A percentile compares a stretch with the other conserved stretches of the same genome.
phyloP scores from a whole-genome alignment of 208 protist genomes.

The Borovskyia barvae region DNA sequence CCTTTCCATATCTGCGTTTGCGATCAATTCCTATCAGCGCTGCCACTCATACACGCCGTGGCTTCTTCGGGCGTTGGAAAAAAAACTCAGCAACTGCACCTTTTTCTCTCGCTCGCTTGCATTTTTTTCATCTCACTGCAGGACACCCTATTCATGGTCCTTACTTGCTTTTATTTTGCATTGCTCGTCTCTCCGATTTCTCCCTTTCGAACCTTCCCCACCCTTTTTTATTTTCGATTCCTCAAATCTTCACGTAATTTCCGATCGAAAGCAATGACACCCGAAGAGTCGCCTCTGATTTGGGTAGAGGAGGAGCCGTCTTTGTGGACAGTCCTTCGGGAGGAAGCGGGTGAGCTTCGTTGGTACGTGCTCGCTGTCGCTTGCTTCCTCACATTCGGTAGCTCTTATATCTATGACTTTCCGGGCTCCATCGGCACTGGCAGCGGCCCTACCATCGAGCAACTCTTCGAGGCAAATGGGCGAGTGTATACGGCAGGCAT shows the following conservation, averaged over 20 bases:
- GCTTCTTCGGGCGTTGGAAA: too few species aligned
- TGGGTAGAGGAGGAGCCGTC: background rate
- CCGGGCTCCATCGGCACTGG: slow-evolving; percentile 75
- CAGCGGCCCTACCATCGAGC: slow-evolving; percentile 55
- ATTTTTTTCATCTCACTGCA: background rate
- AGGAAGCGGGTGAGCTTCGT: slow-evolving; percentile 65
- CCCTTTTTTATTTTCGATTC: background rate
- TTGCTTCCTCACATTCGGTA: slow-evolving; percentile 87
- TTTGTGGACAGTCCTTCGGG: slow-evolving; percentile 14
- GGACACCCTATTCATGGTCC: too few species aligned
- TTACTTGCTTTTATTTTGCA: slow-evolving; percentile 3
- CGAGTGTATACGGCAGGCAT: slow-evolving; percentile 75
- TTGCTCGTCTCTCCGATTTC: background rate
- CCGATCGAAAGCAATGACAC: background rate
- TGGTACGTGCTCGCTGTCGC: slow-evolving; percentile 73
- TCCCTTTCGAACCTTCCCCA: background rate
- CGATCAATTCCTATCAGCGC: too few species aligned
- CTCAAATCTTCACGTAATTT: too few species aligned
- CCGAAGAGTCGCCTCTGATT: background rate
- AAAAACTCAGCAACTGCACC: too few species aligned
- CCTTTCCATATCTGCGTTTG: too few species aligned
- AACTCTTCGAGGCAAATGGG: slow-evolving; percentile 40
- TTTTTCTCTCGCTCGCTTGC: background rate
- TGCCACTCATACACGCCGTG: too few species aligned
- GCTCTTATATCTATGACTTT: slow-evolving; percentile 84